Evolutionary conservation across 257 asterid species (phyloP).

Genomic region (Prunella vulgaris): DNA sequence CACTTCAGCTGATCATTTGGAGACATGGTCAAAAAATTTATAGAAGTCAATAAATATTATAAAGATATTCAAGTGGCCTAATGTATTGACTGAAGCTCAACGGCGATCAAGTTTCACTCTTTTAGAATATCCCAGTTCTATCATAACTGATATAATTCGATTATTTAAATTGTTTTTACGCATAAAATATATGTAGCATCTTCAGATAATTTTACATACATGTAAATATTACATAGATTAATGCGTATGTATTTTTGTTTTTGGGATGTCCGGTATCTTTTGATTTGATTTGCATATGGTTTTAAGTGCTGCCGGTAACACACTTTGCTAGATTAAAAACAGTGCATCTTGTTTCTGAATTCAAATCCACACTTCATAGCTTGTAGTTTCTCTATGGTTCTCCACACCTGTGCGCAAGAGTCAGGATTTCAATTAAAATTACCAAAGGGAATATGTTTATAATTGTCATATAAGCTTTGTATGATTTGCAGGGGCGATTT

Average conservation of each 20-base stretch:
- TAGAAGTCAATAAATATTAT: not conserved
- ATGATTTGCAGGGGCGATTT: constrained; percentile 67
- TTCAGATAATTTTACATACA: not conserved
- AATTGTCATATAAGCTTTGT: not conserved
- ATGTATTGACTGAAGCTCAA: not conserved
- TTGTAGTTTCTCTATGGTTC: not conserved
- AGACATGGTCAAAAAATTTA: not conserved
- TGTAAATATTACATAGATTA: not conserved
- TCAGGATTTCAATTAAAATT: not conserved
- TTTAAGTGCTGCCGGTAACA: too few species aligned
- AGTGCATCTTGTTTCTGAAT: not conserved
- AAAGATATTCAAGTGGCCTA: not conserved
- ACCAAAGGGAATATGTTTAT: not conserved
- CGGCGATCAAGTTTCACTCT: not conserved
- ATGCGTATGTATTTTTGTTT: not conserved
- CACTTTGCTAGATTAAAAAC: not conserved
- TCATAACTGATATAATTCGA: not conserved
- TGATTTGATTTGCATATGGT: not conserved
- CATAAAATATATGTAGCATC: not conserved
- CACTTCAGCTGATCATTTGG: too few species aligned
- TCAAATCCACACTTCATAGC: not conserved
- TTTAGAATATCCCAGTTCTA: not conserved
- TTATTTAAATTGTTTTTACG: not conserved
- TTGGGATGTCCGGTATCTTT: not conserved
- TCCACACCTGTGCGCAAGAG: not conserved